Conservation (phyloP, 257 asterid species). For the Solanum neorickii region DNA sequence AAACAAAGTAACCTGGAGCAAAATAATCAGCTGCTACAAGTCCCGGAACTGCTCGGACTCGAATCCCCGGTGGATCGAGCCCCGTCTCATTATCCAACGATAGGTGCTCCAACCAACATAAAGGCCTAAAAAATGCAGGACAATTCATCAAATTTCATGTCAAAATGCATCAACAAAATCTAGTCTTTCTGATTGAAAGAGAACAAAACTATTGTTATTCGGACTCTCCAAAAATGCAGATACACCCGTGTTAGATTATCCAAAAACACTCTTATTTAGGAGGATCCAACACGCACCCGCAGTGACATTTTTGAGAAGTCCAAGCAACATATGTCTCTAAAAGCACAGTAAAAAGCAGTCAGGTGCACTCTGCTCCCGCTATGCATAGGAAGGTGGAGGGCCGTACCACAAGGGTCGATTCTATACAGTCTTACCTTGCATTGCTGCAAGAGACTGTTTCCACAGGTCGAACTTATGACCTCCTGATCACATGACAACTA, state of each 20-base stretch:
- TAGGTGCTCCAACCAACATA: background rate
- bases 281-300: background rate
- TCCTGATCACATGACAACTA: background rate
- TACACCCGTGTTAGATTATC: background rate
- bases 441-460: background rate
- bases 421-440: background rate
- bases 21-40: conserved; percentile 8
- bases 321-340: background rate
- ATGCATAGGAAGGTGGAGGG: background rate
- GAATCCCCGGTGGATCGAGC: conserved; percentile 14
- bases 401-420: background rate
- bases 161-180: background rate
- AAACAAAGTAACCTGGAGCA: conserved; percentile 1
- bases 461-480: background rate
- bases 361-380: background rate
- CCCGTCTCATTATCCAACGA: background rate
- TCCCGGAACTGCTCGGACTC: conserved; percentile 10
- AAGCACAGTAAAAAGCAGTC: background rate
- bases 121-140: background rate
- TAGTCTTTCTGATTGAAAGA: background rate
- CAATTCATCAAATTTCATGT: background rate
- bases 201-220: too few species aligned
- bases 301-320: background rate
- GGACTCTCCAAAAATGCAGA: background rate
- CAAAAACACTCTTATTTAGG: background rate